Percentiles rank a stretch among this genome's conserved stretches.
These are phyloP conservation scores for Botrytis byssoidea DNA, from an alignment of 2,329 filamentous ascomycete species.

Conservation along the genomic window DNA sequence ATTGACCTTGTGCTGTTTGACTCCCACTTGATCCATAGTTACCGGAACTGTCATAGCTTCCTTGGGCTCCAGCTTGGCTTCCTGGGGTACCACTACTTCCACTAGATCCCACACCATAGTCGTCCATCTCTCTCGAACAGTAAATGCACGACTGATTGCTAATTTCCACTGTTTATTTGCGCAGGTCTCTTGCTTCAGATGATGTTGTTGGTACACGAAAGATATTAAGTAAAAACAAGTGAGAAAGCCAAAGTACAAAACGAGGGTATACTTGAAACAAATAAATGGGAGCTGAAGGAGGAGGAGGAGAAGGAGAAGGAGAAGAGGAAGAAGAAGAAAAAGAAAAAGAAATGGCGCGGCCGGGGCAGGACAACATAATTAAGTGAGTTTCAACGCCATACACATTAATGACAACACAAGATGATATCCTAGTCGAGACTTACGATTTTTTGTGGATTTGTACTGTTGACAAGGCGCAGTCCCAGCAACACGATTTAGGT, in stretches of 20 bases:
- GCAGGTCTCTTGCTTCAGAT: constrained; percentile 1
- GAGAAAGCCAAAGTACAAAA: not conserved
- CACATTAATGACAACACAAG: constrained; percentile 13
- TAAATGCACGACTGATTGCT: not conserved
- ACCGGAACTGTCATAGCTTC: not conserved
- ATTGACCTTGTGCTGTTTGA: not conserved
- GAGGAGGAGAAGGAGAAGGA: not conserved
- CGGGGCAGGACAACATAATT: constrained; percentile 14
- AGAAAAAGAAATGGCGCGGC: not conserved
- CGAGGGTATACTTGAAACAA: constrained; percentile 7
- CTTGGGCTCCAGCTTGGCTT: not conserved
- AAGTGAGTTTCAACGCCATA: constrained; percentile 15
- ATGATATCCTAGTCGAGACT: not conserved
- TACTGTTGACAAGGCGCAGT: constrained; percentile 18
- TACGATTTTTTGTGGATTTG: constrained; percentile 16
- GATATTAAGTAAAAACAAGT: not conserved
- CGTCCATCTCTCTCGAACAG: not conserved
- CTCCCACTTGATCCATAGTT: constrained; percentile 3
- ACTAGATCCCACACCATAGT: not conserved
- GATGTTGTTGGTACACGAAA: not conserved
- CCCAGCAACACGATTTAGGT: constrained; percentile 10
- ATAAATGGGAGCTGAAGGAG: not conserved
- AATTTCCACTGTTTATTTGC: not conserved
- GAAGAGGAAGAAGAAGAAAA: not conserved
- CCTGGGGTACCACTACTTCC: not conserved